Conservation (phyloP, 805 yeast genomes). For the Yarrowia alimentaria region DNA sequence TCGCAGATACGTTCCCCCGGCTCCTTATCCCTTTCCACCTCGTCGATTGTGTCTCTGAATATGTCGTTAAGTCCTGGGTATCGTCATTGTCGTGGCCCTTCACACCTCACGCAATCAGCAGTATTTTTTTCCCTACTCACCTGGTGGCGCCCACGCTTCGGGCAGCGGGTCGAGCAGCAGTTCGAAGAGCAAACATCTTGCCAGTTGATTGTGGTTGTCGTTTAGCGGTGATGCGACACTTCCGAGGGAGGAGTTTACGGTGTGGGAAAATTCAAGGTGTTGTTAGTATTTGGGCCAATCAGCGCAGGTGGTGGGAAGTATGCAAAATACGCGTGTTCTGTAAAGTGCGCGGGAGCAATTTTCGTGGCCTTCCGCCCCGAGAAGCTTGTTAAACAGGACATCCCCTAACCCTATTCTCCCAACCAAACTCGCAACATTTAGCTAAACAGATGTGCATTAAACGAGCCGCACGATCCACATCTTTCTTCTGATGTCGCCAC, state of each 20-base stretch:
- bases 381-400: not conserved
- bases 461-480: conserved; percentile 8
- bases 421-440: too few species aligned
- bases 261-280: conserved; percentile 28
- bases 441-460: too few species aligned
- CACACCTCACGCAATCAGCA: conserved; percentile 1
- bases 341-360: conserved; percentile 19
- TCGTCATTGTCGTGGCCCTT: conserved; percentile 1
- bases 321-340: conserved; percentile 22
- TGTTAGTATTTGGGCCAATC: conserved; percentile 27
- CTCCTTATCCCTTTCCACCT: not conserved
- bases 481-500: conserved; percentile 3
- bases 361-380: not conserved
- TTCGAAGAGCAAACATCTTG: conserved; percentile 37
- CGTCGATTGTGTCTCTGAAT: conserved; percentile 16
- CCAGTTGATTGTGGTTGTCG: conserved; percentile 26
- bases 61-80: conserved; percentile 5
- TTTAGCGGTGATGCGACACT: conserved; percentile 23
- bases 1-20: not conserved
- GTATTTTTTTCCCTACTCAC: conserved; percentile 31
- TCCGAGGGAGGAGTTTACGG: conserved; percentile 25
- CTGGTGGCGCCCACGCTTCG: conserved; percentile 34
- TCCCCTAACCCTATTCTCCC: conserved; percentile 8
- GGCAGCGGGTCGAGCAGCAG: conserved; percentile 35
- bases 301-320: conserved; percentile 23